phyloP scores from a whole-genome alignment of 257 asterid species.

The Echites panduratus region DNA sequence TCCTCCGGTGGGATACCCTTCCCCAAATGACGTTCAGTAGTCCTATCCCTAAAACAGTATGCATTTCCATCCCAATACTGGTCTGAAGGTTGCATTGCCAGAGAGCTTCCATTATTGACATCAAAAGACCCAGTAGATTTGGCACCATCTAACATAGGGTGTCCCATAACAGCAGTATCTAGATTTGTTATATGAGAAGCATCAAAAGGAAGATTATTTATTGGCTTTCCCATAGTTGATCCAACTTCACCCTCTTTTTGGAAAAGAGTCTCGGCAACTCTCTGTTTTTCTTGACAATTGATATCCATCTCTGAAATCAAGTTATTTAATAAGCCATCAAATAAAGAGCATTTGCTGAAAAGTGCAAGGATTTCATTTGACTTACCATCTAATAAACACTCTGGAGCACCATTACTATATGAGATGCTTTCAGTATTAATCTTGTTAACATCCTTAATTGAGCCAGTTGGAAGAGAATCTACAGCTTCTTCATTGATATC shows the following conservation, averaged over 20 bases:
- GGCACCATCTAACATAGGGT: constrained; percentile 29
- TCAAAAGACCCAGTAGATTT: constrained; percentile 31
- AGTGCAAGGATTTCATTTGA: constrained; percentile 11
- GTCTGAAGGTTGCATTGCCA: constrained; percentile 35
- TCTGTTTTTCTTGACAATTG: constrained; percentile 27
- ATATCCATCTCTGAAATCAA: constrained; percentile 31
- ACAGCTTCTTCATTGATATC: constrained; percentile 32
- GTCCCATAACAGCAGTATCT: constrained; percentile 31
- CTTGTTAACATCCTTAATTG: constrained; percentile 27
- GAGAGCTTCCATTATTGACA: constrained; percentile 38
- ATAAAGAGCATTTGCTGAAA: not conserved
- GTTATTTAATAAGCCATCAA: constrained; percentile 19
- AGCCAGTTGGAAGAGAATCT: constrained; percentile 28
- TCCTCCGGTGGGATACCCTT: constrained; percentile 65
- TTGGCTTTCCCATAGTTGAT: constrained; percentile 15
- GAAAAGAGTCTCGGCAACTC: constrained; percentile 28
- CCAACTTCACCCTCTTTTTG: constrained; percentile 14
- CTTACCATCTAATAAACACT: constrained; percentile 31
- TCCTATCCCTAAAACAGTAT: constrained; percentile 33
- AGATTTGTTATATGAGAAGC: constrained; percentile 27
- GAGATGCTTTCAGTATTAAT: constrained; percentile 30
- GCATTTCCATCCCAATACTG: constrained; percentile 43
- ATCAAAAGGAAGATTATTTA: constrained; percentile 36
- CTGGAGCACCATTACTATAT: constrained; percentile 22
- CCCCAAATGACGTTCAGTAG: constrained; percentile 39